Evolutionary conservation across 2,329 filamentous ascomycete genomes (phyloP).

Genomic region (Fusarium dlaminii): DNA sequence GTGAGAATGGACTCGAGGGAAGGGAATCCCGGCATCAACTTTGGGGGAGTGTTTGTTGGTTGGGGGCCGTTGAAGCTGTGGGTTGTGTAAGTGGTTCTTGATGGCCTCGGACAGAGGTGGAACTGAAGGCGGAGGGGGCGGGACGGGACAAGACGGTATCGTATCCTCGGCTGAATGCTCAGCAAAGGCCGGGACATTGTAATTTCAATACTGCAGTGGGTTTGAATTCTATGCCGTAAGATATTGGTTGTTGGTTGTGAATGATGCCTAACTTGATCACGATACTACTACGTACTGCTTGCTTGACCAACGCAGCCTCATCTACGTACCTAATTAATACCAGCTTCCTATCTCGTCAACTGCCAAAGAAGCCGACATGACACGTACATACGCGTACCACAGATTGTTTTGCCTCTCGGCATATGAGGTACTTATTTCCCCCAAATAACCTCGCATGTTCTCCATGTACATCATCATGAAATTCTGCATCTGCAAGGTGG

Average conservation of each 20-base stretch:
- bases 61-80: background rate
- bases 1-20: background rate
- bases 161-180: background rate
- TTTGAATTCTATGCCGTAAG: background rate
- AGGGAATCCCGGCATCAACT: background rate
- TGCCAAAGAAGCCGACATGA: background rate
- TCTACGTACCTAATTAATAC: background rate
- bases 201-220: background rate
- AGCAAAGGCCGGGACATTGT: background rate
- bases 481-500: slow-evolving; percentile 8
- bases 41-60: background rate
- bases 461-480: slow-evolving; percentile 23
- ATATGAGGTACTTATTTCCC: background rate
- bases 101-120: background rate
- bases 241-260: background rate
- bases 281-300: background rate
- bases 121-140: background rate
- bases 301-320: background rate
- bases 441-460: slow-evolving; percentile 4
- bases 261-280: background rate
- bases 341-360: background rate
- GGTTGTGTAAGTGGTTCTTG: background rate
- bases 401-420: background rate
- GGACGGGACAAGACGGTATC: background rate
- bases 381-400: background rate